Base-by-base conservation (phyloP, 2,329 filamentous ascomycete species). In the Aspergillus luchuensis region DNA sequence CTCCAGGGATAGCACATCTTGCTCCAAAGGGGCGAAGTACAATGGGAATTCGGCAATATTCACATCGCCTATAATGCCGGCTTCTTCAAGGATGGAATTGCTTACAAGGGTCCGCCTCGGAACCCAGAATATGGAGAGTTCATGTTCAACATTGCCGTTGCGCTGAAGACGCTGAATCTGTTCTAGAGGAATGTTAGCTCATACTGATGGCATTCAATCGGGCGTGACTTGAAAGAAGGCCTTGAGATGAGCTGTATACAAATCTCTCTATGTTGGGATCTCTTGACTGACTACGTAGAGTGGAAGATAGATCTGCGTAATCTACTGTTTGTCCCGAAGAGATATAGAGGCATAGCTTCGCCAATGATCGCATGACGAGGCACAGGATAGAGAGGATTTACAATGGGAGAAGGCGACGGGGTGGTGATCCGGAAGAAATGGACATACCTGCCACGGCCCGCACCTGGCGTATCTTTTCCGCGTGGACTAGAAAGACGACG, bases 121-220 rank as follows among this genome's bases (percentile, higher is more conserved):
- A 45, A 96, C 91, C 91, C 95, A 98, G 74, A 97, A 94, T 69
- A 99, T 90, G 64, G 93, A 94, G 74, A 98, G 97, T 70, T 99
- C 94, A 84, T 99, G 95, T 67, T 92, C 91, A 50, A 89, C 91
- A 71, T 92, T 90, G 73, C 90, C 93, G 76, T 95, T 92, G 71
- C 89, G 90, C 70, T 94, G 91, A 60, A 98, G 83, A 62, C 91
- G 89, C 76, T 93, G 94, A 69, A 98, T 92, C 81, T 98, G 92
- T 68, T 91, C 94, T 97, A 70, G 57, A 61, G 39, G 58, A 63
- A 74, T 84, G 84, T 90, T 78, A 89, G 86, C 81, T 81, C 75
- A 74, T 76, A 71, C 81, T 86, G 80, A 84, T 80, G 82, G 82
- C 81, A 80, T 76, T 74, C 72, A 72, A 70, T 72, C 74, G 69